phyloP scores from a whole-genome alignment of 2,329 filamentous ascomycete genomes.

The Epichloe scottii region DNA sequence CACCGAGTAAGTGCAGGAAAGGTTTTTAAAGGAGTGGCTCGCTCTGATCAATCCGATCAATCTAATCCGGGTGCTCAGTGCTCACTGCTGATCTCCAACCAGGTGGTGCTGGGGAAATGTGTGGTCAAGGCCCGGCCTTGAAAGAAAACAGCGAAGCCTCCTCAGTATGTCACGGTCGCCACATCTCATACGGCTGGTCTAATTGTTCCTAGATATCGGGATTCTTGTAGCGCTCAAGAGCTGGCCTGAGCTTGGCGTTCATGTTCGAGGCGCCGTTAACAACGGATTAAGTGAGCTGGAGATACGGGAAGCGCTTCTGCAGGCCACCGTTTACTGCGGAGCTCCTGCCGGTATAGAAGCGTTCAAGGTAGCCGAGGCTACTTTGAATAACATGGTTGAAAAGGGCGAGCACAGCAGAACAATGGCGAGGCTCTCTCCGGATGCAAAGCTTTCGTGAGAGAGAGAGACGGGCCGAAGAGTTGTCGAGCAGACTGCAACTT shows the following conservation, averaged over 20 bases:
- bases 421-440: neutral
- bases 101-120: slow-evolving; percentile 43
- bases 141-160: slow-evolving; percentile 39
- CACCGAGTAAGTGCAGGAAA: slow-evolving; percentile 29
- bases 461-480: too few relatives aligned
- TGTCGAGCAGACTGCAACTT: too few relatives aligned
- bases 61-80: neutral
- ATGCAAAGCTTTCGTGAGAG: neutral
- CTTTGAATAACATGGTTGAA: slow-evolving; percentile 14
- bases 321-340: slow-evolving; percentile 29
- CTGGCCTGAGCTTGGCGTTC: slow-evolving; percentile 44
- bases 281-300: slow-evolving; percentile 47
- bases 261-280: slow-evolving; percentile 47
- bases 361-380: slow-evolving; percentile 14
- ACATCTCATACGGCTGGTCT: neutral
- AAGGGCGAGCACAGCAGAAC: slow-evolving; percentile 11
- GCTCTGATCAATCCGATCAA: too few relatives aligned
- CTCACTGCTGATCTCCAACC: too few relatives aligned
- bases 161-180: slow-evolving; percentile 20
- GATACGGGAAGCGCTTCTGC: slow-evolving; percentile 38
- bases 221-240: slow-evolving; percentile 51
- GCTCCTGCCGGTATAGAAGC: slow-evolving; percentile 28
- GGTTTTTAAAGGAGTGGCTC: too few relatives aligned
- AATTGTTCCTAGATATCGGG: slow-evolving; percentile 23
- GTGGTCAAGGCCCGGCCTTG: slow-evolving; percentile 50